These are phyloP conservation scores for Aureobasidium mangrovei DNA, from an alignment of 2,329 filamentous ascomycete species.

Conservation along the genomic window DNA sequence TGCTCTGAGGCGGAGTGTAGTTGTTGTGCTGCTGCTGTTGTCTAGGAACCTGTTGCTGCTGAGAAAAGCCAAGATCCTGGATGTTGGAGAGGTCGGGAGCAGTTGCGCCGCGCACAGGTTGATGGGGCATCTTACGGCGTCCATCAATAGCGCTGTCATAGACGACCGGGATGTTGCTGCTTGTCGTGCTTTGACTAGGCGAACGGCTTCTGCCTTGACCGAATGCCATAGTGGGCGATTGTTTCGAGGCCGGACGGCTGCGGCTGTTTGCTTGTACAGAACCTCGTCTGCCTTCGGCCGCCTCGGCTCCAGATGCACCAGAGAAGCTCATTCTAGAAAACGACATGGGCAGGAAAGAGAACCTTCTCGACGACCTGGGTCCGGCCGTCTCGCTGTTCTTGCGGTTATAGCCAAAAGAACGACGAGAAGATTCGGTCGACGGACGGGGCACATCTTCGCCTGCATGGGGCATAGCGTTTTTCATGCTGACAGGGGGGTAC, in stretches of 20 bases:
- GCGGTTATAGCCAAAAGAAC: constrained; percentile 42
- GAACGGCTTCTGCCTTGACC: constrained; percentile 35
- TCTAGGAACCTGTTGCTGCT: constrained; percentile 16
- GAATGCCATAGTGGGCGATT: constrained; percentile 31
- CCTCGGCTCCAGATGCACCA: constrained; percentile 27
- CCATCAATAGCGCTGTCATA: constrained; percentile 29
- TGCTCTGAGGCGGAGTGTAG: constrained; percentile 7
- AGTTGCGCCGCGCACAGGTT: constrained; percentile 20
- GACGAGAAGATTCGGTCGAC: constrained; percentile 41
- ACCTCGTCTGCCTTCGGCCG: constrained; percentile 29
- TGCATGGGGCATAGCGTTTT: constrained; percentile 53
- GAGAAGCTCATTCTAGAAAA: constrained; percentile 37
- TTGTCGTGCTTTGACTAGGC: constrained; percentile 36
- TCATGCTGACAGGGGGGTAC: constrained; percentile 90
- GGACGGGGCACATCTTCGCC: constrained; percentile 41
- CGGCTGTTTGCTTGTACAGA: constrained; percentile 22
- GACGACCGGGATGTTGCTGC: constrained; percentile 34
- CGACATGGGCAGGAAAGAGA: constrained; percentile 43
- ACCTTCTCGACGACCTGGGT: constrained; percentile 37
- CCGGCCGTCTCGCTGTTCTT: constrained; percentile 35
- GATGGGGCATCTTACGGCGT: constrained; percentile 18
- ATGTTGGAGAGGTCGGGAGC: constrained; percentile 19
- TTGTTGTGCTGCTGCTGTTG: constrained; percentile 10
- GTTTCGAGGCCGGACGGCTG: constrained; percentile 27
- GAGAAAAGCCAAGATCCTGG: constrained; percentile 11